These are phyloP conservation scores for Paralagenidium karlingii DNA, from an alignment of 352 stramenopile species.

Conservation along the genomic window DNA sequence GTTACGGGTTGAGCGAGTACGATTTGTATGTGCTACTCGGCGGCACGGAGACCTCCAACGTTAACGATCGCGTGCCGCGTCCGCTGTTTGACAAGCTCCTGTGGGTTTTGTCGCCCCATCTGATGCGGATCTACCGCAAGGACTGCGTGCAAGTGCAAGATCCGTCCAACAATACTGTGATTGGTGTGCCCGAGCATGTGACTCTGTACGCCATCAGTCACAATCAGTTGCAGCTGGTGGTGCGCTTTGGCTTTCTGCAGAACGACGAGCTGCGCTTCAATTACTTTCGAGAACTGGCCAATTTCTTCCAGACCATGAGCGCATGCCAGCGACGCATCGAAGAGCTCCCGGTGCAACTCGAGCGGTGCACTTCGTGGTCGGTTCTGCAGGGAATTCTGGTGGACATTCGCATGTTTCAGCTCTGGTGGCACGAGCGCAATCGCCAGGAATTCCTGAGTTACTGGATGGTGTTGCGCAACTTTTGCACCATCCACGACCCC, in stretches of 20 bases:
- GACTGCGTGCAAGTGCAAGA: constrained; percentile 19
- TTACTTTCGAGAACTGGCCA: constrained; percentile 66
- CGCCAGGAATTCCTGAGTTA: constrained; percentile 71
- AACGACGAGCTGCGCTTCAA: constrained; percentile 48
- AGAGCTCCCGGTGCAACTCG: constrained; percentile 66
- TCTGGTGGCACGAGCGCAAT: constrained; percentile 74
- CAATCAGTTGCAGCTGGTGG: constrained; percentile 56
- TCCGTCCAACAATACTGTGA: constrained; percentile 2
- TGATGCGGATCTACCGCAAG: constrained; percentile 53
- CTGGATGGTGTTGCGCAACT: constrained; percentile 52
- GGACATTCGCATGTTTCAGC: constrained; percentile 81
- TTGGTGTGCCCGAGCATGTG: constrained; percentile 9
- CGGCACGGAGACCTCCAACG: neutral
- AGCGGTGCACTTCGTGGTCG: constrained; percentile 53
- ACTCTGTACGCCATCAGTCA: constrained; percentile 66
- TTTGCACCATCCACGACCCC: constrained; percentile 53
- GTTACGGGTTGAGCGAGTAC: constrained; percentile 50
- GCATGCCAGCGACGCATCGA: constrained; percentile 63
- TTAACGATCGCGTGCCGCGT: constrained; percentile 25
- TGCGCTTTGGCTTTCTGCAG: constrained; percentile 52
- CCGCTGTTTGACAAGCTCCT: constrained; percentile 27
- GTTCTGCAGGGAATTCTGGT: constrained; percentile 52
- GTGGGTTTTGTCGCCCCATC: constrained; percentile 31
- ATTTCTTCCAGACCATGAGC: constrained; percentile 58
- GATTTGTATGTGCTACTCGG: constrained; percentile 52